These are phyloP conservation scores for Cardiospermum halicacabum DNA, from an alignment of 345 rosid species.

Conservation along the genomic window DNA sequence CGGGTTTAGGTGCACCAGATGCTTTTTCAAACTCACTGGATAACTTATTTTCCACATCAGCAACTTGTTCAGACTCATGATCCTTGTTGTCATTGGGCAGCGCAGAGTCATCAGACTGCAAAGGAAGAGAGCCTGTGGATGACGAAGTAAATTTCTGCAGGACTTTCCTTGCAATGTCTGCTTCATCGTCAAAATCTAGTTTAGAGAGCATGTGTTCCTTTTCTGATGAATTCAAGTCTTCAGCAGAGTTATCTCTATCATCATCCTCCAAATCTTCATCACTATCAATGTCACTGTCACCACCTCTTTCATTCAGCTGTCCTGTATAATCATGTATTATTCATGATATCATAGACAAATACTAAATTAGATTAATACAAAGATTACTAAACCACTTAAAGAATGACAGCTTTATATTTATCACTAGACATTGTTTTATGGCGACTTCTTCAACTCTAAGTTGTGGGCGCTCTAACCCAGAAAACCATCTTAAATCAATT, in stretches of 20 bases:
- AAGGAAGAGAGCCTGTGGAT: constrained; percentile 32
- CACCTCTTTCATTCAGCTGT: constrained; percentile 33
- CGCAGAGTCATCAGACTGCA: constrained; percentile 30
- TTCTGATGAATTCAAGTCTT: constrained; percentile 28
- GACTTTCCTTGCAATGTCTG: constrained; percentile 68
- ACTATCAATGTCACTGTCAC: constrained; percentile 42
- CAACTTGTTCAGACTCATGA: constrained; percentile 23
- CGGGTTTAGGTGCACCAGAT: constrained; percentile 32
- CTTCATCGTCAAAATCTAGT: constrained; percentile 73
- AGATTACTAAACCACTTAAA: not conserved
- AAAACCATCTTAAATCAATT: not conserved
- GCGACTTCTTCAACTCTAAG: not conserved
- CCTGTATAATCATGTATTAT: constrained; percentile 33
- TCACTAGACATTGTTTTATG: not conserved
- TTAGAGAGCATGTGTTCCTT: constrained; percentile 29
- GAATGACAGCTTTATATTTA: not conserved
- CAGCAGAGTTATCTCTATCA: constrained; percentile 26
- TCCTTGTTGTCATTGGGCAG: constrained; percentile 22
- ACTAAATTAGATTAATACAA: not conserved
- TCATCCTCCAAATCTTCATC: constrained; percentile 58
- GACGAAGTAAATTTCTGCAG: constrained; percentile 51
- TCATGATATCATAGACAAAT: constrained; percentile 8
- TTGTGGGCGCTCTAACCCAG: not conserved
- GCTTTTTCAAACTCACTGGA: constrained; percentile 23
- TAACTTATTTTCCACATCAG: constrained; percentile 23